Evolutionary conservation across 2,329 filamentous ascomycete species (phyloP), one percentile per base, ranked within the genome.

Genomic region (Xylariaceae sp.): DNA sequence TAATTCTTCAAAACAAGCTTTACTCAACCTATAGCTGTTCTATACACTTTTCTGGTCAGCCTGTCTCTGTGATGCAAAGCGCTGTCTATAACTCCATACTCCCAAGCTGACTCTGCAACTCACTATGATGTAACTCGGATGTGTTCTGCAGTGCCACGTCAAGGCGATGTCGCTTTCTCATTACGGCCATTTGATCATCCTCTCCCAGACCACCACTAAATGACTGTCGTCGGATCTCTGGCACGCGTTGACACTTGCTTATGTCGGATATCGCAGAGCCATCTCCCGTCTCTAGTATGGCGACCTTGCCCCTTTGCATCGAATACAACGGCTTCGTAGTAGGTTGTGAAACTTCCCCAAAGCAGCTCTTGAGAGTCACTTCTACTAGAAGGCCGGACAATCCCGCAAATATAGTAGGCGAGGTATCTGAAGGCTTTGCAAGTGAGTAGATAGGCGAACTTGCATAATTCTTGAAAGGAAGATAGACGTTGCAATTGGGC

Each of bases 321-420:
- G 34, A 4, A 35, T 56, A 55, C 13, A 47, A 33, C 1, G 45
- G 32, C 1, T 19, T 15, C 6, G 28, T 17, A 32, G 15, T 35
- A 16, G 44, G 18, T n/a, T 8, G 17, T 18, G 15, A 37, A n/a
- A 36, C 18, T n/a, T n/a, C 19, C 12, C 29, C 17, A n/a, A 38
- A 38, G 30, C 41, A 37, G 30, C 50, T 52, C 30, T 58, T 54
- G 13, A 69, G 51, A 16, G 44, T 57, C 11, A 69, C 63, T 48
- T 78, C 72, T 6, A 71, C 59, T 2, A 78, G 58, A 4, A 64
- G 64, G 9, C 71, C 72, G 4, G 69, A 65, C 9, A 77, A 59
- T 3, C 74, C 74, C 11, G 69, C 65, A 55, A 75, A 78, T 33
- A 79, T 64, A 7, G 65, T 68, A 3, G 67, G 64, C 1, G 72